A percentile compares a stretch with the other conserved stretches of the same genome.
phyloP scores from a whole-genome alignment of 768 basidiomycete genomes.

The Galerina marginata region DNA sequence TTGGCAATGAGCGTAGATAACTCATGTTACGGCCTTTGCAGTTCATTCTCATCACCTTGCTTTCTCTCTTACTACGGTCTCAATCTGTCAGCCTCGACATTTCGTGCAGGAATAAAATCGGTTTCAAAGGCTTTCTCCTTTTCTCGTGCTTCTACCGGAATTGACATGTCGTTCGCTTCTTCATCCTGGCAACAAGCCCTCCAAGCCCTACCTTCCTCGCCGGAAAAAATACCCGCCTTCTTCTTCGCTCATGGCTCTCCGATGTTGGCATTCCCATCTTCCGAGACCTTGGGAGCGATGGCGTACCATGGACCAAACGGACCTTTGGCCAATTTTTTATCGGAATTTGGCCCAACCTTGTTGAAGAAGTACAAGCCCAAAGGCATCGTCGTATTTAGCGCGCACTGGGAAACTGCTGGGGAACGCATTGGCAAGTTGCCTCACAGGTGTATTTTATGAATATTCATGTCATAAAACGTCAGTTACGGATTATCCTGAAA shows the following conservation, averaged over 20 bases:
- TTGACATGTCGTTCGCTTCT: constrained; percentile 8
- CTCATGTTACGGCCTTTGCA: no score
- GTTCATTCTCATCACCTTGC: no score
- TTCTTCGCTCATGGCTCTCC: constrained; percentile 80
- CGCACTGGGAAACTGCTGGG: constrained; percentile 76
- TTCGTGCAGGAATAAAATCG: no score
- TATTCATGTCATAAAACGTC: not conserved
- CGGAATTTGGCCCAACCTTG: constrained; percentile 66
- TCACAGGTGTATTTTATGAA: not conserved
- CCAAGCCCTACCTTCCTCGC: constrained; percentile 57
- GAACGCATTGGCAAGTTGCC: constrained; percentile 57
- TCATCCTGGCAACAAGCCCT: constrained; percentile 40
- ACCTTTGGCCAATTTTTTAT: constrained; percentile 61
- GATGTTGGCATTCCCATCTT: constrained; percentile 46
- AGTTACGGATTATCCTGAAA: constrained; percentile 83
- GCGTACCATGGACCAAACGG: constrained; percentile 53
- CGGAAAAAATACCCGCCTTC: constrained; percentile 71
- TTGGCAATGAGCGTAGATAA: no score
- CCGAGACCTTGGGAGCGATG: constrained; percentile 22
- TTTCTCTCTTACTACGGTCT: no score
- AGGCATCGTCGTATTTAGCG: constrained; percentile 83
- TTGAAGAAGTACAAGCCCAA: constrained; percentile 76
- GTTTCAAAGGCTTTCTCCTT: no score
- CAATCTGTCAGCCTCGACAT: no score
- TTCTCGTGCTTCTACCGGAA: no score